Conservation (phyloP, 192 early-diverging fungal genomes). For the Gigaspora rosea region DNA sequence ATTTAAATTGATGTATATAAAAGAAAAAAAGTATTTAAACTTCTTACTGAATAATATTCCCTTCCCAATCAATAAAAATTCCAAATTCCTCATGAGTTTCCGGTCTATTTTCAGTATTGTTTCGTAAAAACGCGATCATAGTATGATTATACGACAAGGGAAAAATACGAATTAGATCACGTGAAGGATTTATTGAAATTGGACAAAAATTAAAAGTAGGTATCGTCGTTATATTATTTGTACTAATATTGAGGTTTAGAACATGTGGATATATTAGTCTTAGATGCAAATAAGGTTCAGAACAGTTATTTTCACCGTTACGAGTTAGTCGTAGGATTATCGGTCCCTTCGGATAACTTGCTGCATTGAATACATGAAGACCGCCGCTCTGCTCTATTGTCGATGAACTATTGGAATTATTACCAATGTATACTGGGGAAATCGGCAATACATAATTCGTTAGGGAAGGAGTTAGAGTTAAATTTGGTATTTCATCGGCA, state of each 20-base stretch:
- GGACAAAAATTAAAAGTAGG: constrained; percentile 1
- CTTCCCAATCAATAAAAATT: background rate
- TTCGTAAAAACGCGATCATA: background rate
- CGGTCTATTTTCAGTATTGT: background rate
- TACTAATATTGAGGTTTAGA: background rate
- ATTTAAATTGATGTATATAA: too few relatives aligned
- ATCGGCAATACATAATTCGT: too few relatives aligned
- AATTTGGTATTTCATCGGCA: too few relatives aligned
- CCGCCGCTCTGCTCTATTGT: background rate
- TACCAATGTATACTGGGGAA: too few relatives aligned
- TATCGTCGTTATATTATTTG: background rate
- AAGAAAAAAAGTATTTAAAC: background rate
- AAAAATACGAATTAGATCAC: background rate
- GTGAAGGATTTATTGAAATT: background rate
- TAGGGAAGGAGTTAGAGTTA: too few relatives aligned
- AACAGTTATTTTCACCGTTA: background rate
- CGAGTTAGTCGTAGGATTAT: background rate
- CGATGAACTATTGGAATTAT: too few relatives aligned
- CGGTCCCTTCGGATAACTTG: background rate
- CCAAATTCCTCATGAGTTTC: background rate
- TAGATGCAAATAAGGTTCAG: background rate
- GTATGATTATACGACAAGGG: background rate
- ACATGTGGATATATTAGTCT: background rate
- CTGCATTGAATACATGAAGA: background rate
- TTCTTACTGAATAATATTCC: background rate